Percentiles rank a stretch among this genome's conserved stretches.
These are phyloP conservation scores for Fusarium sp. DNA, from an alignment of 2,329 filamentous ascomycete genomes.

Conservation along the genomic window DNA sequence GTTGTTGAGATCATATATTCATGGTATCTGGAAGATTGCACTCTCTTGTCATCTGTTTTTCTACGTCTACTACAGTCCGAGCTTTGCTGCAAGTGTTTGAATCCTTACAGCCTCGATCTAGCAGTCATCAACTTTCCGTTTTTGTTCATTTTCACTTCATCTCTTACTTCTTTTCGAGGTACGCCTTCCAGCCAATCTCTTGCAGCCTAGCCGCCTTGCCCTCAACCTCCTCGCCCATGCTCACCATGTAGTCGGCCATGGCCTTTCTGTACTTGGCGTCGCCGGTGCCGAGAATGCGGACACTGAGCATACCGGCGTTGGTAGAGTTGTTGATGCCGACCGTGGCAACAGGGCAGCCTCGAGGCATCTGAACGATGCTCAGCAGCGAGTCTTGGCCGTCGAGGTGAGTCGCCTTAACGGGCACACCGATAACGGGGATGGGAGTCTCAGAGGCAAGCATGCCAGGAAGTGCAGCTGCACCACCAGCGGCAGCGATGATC, in stretches of 20 bases:
- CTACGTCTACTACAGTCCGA: not conserved
- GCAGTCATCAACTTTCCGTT: not conserved
- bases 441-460: constrained; percentile 76
- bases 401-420: constrained; percentile 74
- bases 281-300: constrained; percentile 68
- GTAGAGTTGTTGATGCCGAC: constrained; percentile 83
- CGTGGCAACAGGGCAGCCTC: constrained; percentile 75
- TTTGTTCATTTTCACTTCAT: not conserved
- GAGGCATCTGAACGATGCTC: constrained; percentile 80
- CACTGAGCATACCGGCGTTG: constrained; percentile 76
- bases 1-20: not conserved
- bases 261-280: constrained; percentile 67
- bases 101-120: not conserved
- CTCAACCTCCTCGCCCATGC: constrained; percentile 59
- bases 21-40: not conserved
- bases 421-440: constrained; percentile 78
- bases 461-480: constrained; percentile 76
- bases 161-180: constrained; percentile 1
- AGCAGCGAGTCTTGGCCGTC: constrained; percentile 75
- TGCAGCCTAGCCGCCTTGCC: constrained; percentile 66
- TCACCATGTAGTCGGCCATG: constrained; percentile 57
- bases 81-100: not conserved
- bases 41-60: not conserved
- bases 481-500: constrained; percentile 78
- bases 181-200: constrained; percentile 42